Conservation (phyloP, 2,329 filamentous ascomycete genomes). For the Bipolaris gigantea region DNA sequence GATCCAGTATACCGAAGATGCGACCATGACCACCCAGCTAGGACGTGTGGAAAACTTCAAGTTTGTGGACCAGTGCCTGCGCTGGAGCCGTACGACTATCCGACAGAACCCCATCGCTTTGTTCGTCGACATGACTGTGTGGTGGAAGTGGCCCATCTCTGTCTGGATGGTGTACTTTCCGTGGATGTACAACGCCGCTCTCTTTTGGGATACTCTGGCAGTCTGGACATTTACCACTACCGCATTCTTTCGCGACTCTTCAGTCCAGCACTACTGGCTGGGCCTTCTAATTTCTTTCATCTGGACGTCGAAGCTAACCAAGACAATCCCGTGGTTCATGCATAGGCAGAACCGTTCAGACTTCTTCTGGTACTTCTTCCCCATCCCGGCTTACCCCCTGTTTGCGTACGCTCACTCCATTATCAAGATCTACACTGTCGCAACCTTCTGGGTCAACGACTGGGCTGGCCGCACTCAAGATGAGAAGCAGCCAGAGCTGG, state of each 20-base stretch:
- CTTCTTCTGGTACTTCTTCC: conserved; percentile 25
- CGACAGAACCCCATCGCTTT: conserved; percentile 30
- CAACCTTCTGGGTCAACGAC: conserved; percentile 19
- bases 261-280: conserved; percentile 1
- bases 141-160: conserved; percentile 28
- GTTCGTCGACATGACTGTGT: conserved; percentile 24
- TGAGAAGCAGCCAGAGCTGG: neutral
- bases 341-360: conserved; percentile 10
- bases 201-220: conserved; percentile 25
- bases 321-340: conserved; percentile 27
- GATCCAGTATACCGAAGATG: conserved; percentile 56
- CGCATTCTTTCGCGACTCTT: conserved; percentile 7
- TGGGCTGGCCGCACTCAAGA: conserved; percentile 19
- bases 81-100: conserved; percentile 31
- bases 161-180: conserved; percentile 29
- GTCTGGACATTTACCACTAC: conserved; percentile 14
- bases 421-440: conserved; percentile 20
- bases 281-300: conserved; percentile 12
- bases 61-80: conserved; percentile 26
- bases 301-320: conserved; percentile 26
- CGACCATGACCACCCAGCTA: conserved; percentile 55
- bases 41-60: conserved; percentile 15
- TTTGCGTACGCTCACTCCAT: conserved; percentile 26
- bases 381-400: conserved; percentile 7
- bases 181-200: conserved; percentile 31